Evolutionary conservation across 495 filamentous ascomycete species (phyloP).

Genomic region (Alectoria sarmentosa): DNA sequence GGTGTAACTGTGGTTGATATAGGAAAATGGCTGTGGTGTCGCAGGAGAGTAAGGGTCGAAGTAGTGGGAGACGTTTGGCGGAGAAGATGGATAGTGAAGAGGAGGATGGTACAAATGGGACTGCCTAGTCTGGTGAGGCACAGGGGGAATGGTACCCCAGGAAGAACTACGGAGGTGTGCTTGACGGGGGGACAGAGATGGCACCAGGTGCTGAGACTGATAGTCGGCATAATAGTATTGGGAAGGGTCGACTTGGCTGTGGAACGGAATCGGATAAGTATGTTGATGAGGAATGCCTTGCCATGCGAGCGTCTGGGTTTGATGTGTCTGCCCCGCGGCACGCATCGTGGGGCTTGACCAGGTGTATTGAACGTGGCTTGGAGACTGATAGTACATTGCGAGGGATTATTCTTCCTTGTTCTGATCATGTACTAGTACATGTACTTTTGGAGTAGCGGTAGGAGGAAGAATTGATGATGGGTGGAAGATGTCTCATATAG

Average conservation of each 20-base stretch:
- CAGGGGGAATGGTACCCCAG: not conserved
- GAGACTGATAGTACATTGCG: not conserved
- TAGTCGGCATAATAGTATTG: no score
- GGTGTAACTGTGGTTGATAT: not conserved
- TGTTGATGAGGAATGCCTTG: not conserved
- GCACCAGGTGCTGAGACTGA: no score
- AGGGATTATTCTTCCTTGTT: not conserved
- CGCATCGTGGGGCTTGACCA: not conserved
- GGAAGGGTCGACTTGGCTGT: not conserved
- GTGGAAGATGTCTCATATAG: no score
- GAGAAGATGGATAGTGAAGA: not conserved
- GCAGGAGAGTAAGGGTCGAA: not conserved
- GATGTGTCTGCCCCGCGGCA: not conserved
- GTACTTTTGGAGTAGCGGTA: no score
- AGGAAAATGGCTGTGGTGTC: not conserved
- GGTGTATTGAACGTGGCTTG: not conserved
- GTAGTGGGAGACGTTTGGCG: not conserved
- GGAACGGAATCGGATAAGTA: not conserved
- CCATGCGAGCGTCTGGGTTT: no score
- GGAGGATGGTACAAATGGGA: not conserved
- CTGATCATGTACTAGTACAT: no score
- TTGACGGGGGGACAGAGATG: not conserved
- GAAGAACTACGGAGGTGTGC: not conserved
- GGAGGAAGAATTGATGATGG: not conserved
- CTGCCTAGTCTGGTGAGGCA: not conserved